phyloP scores from a whole-genome alignment of 2,329 filamentous ascomycete genomes.

The Herpotrichia juniperi region DNA sequence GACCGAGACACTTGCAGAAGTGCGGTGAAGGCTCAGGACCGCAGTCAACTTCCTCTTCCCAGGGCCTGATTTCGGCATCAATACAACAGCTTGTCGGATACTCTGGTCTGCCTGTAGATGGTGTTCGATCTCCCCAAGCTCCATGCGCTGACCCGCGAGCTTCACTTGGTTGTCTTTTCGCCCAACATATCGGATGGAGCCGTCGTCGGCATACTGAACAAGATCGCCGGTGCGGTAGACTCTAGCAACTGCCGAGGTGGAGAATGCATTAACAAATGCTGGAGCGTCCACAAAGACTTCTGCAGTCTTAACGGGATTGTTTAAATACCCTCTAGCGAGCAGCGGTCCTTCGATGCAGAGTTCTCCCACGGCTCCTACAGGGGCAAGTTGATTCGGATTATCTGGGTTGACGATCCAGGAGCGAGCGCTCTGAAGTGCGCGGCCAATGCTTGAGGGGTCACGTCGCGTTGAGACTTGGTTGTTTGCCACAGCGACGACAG shows the following conservation, averaged over 20 bases:
- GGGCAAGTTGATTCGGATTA: constrained; percentile 34
- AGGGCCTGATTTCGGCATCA: constrained; percentile 49
- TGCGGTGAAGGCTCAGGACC: constrained; percentile 47
- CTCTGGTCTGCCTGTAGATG: constrained; percentile 29
- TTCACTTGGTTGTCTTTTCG: constrained; percentile 43
- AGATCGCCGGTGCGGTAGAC: constrained; percentile 44
- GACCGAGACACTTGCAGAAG: constrained; percentile 15
- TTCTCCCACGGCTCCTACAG: constrained; percentile 37
- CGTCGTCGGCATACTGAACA: constrained; percentile 34
- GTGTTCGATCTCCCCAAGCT: constrained; percentile 42
- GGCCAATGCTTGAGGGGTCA: constrained; percentile 33
- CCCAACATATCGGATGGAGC: constrained; percentile 35
- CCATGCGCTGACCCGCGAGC: constrained; percentile 42
- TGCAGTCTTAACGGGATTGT: constrained; percentile 29
- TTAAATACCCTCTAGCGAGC: constrained; percentile 39
- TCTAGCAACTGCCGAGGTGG: constrained; percentile 8
- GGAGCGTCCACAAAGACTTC: constrained; percentile 34
- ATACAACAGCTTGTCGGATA: constrained; percentile 50
- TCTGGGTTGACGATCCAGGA: constrained; percentile 36
- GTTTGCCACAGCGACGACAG: constrained; percentile 34
- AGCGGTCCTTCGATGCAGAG: constrained; percentile 39
- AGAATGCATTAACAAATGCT: constrained; percentile 26
- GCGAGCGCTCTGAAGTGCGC: constrained; percentile 24
- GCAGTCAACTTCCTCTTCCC: constrained; percentile 53
- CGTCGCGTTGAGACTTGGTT: constrained; percentile 24